phyloP scores from a whole-genome alignment of 805 yeast species.

The Dipodascus geniculatus region DNA sequence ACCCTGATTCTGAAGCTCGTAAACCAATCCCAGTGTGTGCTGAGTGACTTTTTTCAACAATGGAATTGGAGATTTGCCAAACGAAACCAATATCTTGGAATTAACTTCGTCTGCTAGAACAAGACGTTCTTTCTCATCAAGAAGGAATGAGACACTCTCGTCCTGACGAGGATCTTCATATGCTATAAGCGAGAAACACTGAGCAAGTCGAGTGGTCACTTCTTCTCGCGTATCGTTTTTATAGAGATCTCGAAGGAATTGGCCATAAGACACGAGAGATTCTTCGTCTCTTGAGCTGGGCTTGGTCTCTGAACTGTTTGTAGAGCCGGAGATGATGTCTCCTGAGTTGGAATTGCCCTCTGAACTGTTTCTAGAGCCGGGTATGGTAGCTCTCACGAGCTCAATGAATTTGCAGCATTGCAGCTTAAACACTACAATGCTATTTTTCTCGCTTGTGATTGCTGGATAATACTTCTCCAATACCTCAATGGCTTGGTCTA shows the following conservation, averaged over 20 bases:
- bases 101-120: conserved; percentile 34
- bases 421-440: conserved; percentile 31
- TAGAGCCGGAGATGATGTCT: conserved; percentile 1
- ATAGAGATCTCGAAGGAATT: conserved; percentile 26
- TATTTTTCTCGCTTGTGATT: conserved; percentile 24
- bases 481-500: conserved; percentile 32
- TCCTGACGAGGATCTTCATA: conserved; percentile 36
- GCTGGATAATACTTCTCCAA: conserved; percentile 30
- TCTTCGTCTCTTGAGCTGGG: neutral
- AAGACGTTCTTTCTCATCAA: conserved; percentile 28
- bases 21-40: conserved; percentile 30
- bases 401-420: conserved; percentile 34
- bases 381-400: conserved; percentile 20
- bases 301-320: neutral
- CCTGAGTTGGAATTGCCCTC: neutral
- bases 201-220: conserved; percentile 31
- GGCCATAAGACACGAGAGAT: conserved; percentile 25
- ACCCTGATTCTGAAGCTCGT: conserved; percentile 23
- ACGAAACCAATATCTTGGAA: conserved; percentile 30
- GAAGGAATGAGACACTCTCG: conserved; percentile 25
- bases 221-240: conserved; percentile 20
- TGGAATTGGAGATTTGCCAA: conserved; percentile 33
- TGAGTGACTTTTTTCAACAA: conserved; percentile 33
- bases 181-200: conserved; percentile 41
- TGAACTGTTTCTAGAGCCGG: neutral